Evolutionary conservation across 78 protist species (phyloP).

Genomic region (Tieghemostelium lacteum): DNA sequence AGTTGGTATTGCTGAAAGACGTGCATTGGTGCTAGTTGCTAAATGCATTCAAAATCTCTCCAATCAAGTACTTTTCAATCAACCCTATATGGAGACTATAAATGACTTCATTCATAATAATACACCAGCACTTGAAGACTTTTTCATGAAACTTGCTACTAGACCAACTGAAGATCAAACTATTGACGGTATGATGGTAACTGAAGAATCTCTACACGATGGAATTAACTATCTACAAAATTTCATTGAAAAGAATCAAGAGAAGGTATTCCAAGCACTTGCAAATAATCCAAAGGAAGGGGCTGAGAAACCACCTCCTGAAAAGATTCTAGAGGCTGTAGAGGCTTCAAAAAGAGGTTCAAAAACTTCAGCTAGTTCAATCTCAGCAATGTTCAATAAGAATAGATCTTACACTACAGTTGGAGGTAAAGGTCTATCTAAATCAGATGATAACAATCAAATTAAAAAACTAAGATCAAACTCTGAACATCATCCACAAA

Average conservation of each 20-base stretch:
- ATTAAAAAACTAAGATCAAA: too few species aligned
- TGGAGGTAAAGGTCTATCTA: neutral
- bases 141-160: conserved; percentile 39
- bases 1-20: conserved; percentile 67
- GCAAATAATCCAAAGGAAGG: neutral
- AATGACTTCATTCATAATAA: conserved; percentile 55
- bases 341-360: conserved; percentile 27
- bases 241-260: conserved; percentile 64
- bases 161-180: conserved; percentile 75
- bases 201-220: conserved; percentile 40
- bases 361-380: neutral
- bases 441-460: too few species aligned
- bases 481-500: too few species aligned
- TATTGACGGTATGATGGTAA: conserved; percentile 72
- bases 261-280: conserved; percentile 6
- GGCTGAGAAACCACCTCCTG: conserved; percentile 11
- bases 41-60: conserved; percentile 74
- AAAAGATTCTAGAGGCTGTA: conserved; percentile 30
- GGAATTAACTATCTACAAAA: conserved; percentile 65
- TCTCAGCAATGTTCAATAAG: neutral
- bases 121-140: conserved; percentile 46
- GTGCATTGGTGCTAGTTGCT: conserved; percentile 57
- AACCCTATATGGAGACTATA: conserved; percentile 66
- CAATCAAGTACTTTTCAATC: conserved; percentile 64
- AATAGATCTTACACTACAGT: conserved; percentile 23